Evolutionary conservation across 228 moss, liverwort and hornwort genomes (phyloP).

Genomic region (Sphagnum fallax): DNA sequence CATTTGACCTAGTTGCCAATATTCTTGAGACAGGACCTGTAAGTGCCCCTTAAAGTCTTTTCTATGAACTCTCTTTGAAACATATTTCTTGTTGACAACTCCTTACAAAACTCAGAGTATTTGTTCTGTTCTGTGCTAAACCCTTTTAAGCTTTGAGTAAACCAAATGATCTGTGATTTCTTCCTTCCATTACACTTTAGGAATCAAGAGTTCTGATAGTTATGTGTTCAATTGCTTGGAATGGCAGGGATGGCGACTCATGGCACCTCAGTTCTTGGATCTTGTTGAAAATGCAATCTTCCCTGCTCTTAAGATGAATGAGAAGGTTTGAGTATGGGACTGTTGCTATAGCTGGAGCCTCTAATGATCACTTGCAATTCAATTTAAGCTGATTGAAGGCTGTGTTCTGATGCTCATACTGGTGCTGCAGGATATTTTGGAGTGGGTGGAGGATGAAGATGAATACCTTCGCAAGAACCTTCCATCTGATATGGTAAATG

Average conservation of each 20-base stretch:
- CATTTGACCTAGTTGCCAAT: slow-evolving; percentile 82
- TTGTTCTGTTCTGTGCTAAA: too few relatives aligned
- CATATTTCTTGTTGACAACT: too few relatives aligned
- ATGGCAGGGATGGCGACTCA: slow-evolving; percentile 80
- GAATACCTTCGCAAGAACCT: slow-evolving; percentile 88
- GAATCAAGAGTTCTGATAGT: background rate
- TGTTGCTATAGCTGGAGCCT: too few relatives aligned
- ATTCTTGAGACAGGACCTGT: slow-evolving; percentile 95
- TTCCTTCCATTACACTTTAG: too few relatives aligned
- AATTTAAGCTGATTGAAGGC: background rate
- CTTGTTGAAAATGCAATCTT: slow-evolving; percentile 86
- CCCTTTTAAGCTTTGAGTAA: too few relatives aligned
- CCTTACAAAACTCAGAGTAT: too few relatives aligned
- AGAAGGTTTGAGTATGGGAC: slow-evolving; percentile 35
- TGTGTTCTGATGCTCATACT: background rate
- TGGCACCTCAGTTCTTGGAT: slow-evolving; percentile 82
- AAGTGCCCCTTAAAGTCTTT: slow-evolving; percentile 21
- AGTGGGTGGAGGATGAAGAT: slow-evolving; percentile 95
- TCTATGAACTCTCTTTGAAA: too few relatives aligned
- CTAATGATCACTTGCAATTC: too few relatives aligned
- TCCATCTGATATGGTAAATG: slow-evolving; percentile 77
- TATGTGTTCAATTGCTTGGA: background rate
- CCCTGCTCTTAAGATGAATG: slow-evolving; percentile 67
- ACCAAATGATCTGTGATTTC: too few relatives aligned
- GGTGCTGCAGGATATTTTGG: slow-evolving; percentile 60